Conservation (phyloP, 2,329 filamentous ascomycete genomes). For the Cladophialophora chaetospira region DNA sequence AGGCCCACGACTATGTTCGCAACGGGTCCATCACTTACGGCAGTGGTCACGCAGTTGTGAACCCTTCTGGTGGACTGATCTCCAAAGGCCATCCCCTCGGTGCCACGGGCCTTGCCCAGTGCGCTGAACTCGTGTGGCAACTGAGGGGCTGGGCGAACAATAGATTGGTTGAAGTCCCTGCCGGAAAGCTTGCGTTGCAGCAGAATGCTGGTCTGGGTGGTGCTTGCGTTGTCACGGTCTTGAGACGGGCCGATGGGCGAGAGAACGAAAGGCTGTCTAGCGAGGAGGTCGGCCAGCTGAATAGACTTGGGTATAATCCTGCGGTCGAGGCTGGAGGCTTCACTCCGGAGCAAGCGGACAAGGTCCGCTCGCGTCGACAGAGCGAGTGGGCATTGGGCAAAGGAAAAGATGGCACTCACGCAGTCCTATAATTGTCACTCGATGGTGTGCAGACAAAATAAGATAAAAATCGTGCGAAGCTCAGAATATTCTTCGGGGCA, state of each 20-base stretch:
- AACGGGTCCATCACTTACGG: conserved; percentile 85
- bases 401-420: too few relatives aligned
- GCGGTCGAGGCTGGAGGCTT: neutral
- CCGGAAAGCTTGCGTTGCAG: conserved; percentile 67
- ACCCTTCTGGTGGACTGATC: conserved; percentile 90
- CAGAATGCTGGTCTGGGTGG: conserved; percentile 89
- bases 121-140: conserved; percentile 93
- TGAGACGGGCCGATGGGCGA: conserved; percentile 42
- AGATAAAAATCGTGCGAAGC: too few relatives aligned
- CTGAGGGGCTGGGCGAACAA: conserved; percentile 89
- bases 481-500: too few relatives aligned
- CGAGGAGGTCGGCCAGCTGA: neutral
- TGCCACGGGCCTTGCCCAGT: conserved; percentile 89
- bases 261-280: neutral
- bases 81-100: conserved; percentile 94
- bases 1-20: conserved; percentile 86
- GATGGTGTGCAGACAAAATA: too few relatives aligned
- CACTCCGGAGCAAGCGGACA: neutral
- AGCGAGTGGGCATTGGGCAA: neutral
- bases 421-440: too few relatives aligned
- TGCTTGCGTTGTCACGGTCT: conserved; percentile 85
- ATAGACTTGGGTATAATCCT: neutral
- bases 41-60: conserved; percentile 63
- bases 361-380: neutral
- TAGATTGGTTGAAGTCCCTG: conserved; percentile 50